Evolutionary conservation across 2,329 filamentous ascomycete genomes (phyloP), one percentile per base, ranked within the genome.

Genomic region (Colletotrichum sp.): DNA sequence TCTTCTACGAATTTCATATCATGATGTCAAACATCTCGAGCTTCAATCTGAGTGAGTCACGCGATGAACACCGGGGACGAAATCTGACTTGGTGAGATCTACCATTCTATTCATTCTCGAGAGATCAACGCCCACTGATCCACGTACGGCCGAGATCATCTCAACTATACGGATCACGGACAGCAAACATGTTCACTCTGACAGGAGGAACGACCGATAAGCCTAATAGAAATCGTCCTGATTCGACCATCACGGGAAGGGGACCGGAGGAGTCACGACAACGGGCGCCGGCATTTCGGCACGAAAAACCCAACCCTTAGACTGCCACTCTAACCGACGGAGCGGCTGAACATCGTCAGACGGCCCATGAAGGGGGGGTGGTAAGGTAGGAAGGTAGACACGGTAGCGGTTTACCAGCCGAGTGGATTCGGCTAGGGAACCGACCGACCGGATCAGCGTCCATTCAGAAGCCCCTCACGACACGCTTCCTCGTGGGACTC

Each of bases 1-100:
- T 70, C 24, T 70, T 64, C 34, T 60, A 66, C 34, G 56, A 64
- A 62, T n/a, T 43, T 43, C 26, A 62, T 52, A 52, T 52, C 43
- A 52, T 52, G n/a, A 52, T 52, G n/a, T 52, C 30, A 62, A 58
- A 58, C 12, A 58, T 26, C 55, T 2, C 5, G 21, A 6, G 21
- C 16, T 26, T 58, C 55, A 58, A 28, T 13, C 21, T 58, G 10
- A 8, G 43, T 13, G 55, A 58, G 18, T 18, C 55, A 10, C 15
- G 13, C 26, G 4, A 13, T 21, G n/a, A 21, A 48, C 8, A 21
- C 3, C 2, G 30, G 10, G 58, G 5, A 21, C 6, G 30, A 61
- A 4, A 58, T 16, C 10, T 8, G 43, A 21, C n/a, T 21, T 30
- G 55, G 0, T 28, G 24, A 30, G 55, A 30, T 10, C n/a, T 48